Percentiles rank a stretch among this genome's conserved stretches.
Evolutionary conservation across 371 early-diverging fungal genomes (phyloP).

Genomic region (Globomyces sp.): DNA sequence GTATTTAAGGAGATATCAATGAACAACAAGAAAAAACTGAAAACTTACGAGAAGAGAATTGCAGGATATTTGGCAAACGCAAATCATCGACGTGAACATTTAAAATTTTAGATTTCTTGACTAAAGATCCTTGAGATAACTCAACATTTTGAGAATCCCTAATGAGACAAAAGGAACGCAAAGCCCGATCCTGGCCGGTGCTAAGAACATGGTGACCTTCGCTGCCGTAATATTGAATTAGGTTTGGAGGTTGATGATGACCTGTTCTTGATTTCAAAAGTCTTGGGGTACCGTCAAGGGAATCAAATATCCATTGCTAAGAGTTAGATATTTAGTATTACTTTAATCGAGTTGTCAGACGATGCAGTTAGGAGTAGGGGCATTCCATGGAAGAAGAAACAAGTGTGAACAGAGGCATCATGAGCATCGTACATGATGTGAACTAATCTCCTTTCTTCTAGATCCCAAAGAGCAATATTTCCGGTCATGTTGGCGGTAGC

Average conservation of each 20-base stretch:
- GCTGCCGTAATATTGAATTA: conserved; percentile 70
- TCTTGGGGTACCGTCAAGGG: conserved; percentile 72
- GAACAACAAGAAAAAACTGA: neutral
- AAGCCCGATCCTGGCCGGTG: conserved; percentile 78
- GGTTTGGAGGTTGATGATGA: conserved; percentile 81
- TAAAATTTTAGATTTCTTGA: conserved; percentile 63
- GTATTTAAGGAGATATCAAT: neutral
- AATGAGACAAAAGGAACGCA: conserved; percentile 78
- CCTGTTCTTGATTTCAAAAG: conserved; percentile 80
- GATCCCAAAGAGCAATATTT: conserved; percentile 90
- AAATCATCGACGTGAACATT: conserved; percentile 61
- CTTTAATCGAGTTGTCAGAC: conserved; percentile 83
- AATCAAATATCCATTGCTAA: conserved; percentile 89
- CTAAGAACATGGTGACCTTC: conserved; percentile 72
- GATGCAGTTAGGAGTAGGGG: conserved; percentile 86
- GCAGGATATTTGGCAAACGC: conserved; percentile 69
- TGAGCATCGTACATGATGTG: conserved; percentile 80
- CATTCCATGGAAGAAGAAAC: conserved; percentile 78
- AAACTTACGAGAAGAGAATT: conserved; percentile 63
- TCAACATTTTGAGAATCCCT: conserved; percentile 81
- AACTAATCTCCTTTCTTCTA: conserved; percentile 69
- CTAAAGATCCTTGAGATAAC: conserved; percentile 73
- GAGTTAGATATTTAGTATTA: no score
- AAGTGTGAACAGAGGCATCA: conserved; percentile 67
- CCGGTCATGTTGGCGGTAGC: conserved; percentile 84